Evolutionary conservation across 2,329 filamentous ascomycete species (phyloP), one percentile per base, ranked within the genome.

Genomic region (Pseudogymnoascus sp.): DNA sequence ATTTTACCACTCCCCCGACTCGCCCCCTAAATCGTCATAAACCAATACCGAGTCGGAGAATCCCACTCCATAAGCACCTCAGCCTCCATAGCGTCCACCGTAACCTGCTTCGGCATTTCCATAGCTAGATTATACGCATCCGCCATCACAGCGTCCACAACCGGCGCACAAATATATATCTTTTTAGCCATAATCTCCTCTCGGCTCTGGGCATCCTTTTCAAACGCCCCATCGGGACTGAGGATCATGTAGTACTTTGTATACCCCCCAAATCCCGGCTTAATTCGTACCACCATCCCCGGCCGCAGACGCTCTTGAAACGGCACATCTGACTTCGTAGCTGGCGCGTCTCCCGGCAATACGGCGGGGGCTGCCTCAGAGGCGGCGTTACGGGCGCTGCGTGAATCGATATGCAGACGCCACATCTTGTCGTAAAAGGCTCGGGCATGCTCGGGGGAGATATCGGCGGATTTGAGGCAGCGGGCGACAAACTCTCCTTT

Each of bases 1-100:
- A 1, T 48, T 48, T n/a, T 25, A 19, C n/a, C 8, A 19, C 43
- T 25, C 1, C 16, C 4, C 21, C 2, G 2, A 14, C 1, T 25
- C 43, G 14, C 23, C 5, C 23, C 23, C 25, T 54, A 54, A 65
- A 65, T 31, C 6, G 61, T 60, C 25, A 70, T 64, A 63, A 79
- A 77, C 67, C 79, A 80, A 62, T 78, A 80, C 63, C 79, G 70
- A n/a, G 78, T 78, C 6, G 68, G 74, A 2, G 70, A 63, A 68
- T 80, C 78, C 66, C 79, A 80, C 67, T 80, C 77, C 8, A 80
- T 65, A 31, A 79, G 64, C 3, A 80, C 74, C 69, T 80, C 79
- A 0, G 65, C 68, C 39, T 76, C 72, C 77, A 81, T 80, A 65
- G 68, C 60, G 0, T 73, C 70, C 4, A 74, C 67, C 16, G 67